Evolutionary conservation across 495 filamentous ascomycete genomes (phyloP).

Genomic region (Hypoxylon crocopeplum): DNA sequence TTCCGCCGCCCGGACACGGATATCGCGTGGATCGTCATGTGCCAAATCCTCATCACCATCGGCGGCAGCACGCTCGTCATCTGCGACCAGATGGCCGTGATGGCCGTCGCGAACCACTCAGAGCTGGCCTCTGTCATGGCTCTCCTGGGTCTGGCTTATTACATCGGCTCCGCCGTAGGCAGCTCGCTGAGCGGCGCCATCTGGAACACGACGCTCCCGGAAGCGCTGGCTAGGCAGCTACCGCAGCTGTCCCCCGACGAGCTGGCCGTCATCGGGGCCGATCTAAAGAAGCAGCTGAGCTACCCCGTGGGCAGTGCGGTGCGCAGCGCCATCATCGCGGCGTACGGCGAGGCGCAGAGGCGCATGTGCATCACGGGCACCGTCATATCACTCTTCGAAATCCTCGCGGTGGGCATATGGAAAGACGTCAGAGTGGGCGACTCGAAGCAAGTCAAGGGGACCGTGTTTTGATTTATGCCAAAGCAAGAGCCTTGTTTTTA

Average conservation of each 20-base stretch:
- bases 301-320: slow-evolving; percentile 65
- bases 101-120: slow-evolving; percentile 59
- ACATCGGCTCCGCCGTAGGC: slow-evolving; percentile 62
- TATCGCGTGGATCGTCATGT: slow-evolving; percentile 69
- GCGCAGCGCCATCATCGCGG: slow-evolving; percentile 65
- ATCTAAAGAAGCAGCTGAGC: slow-evolving; percentile 64
- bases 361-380: slow-evolving; percentile 56
- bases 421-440: slow-evolving; percentile 58
- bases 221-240: slow-evolving; percentile 51
- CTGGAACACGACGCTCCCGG: slow-evolving; percentile 60
- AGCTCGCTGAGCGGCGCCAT: slow-evolving; percentile 61
- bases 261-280: slow-evolving; percentile 63
- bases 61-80: slow-evolving; percentile 66
- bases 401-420: slow-evolving; percentile 55
- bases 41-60: slow-evolving; percentile 73
- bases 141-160: slow-evolving; percentile 56
- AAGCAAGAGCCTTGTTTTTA: no score
- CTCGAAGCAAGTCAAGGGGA: slow-evolving; percentile 60
- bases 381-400: slow-evolving; percentile 42
- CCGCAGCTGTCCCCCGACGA: slow-evolving; percentile 49
- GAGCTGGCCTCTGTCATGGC: slow-evolving; percentile 63
- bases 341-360: slow-evolving; percentile 61
- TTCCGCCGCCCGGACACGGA: slow-evolving; percentile 64
- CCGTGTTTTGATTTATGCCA: slow-evolving; percentile 52
- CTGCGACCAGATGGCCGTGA: slow-evolving; percentile 60